phyloP scores from a whole-genome alignment of 1,284 basidiomycete genomes.

The Coniophora puteana region DNA sequence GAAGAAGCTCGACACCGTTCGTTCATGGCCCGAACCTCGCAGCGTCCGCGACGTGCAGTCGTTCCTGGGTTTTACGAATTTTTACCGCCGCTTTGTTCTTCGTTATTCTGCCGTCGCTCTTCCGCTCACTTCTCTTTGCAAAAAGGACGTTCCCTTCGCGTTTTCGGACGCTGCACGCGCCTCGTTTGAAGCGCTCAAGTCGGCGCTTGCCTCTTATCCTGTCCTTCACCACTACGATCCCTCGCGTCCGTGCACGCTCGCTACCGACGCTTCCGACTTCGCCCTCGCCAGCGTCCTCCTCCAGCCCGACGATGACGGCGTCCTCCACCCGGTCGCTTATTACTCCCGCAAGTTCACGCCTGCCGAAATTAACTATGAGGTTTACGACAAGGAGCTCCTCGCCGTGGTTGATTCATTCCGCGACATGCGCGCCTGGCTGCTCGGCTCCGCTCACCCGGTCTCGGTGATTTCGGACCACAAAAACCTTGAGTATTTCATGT shows the following conservation, averaged over 20 bases:
- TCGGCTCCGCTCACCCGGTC: conserved; percentile 21
- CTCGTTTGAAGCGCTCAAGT: conserved; percentile 26
- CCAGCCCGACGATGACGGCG: conserved; percentile 22
- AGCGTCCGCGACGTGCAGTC: conserved; percentile 28
- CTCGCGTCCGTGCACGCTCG: conserved; percentile 15
- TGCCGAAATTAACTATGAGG: conserved; percentile 33
- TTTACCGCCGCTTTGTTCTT: background rate
- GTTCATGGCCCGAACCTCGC: conserved; percentile 7
- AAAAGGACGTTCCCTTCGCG: conserved; percentile 16
- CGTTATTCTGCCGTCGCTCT: conserved; percentile 18
- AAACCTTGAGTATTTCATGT: conserved; percentile 35
- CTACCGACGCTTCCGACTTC: conserved; percentile 21
- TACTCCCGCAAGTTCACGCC: conserved; percentile 26
- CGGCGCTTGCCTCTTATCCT: conserved; percentile 22
- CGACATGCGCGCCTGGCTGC: conserved; percentile 28
- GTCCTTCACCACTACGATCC: conserved; percentile 31
- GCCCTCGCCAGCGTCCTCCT: conserved; percentile 23
- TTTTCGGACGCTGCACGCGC: conserved; percentile 9
- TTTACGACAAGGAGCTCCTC: conserved; percentile 36
- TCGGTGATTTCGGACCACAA: conserved; percentile 31
- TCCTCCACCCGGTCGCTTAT: conserved; percentile 30
- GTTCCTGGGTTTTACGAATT: conserved; percentile 35
- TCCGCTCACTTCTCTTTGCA: conserved; percentile 20
- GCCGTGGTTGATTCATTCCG: conserved; percentile 30
- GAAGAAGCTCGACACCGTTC: conserved; percentile 28